phyloP scores from a whole-genome alignment of 352 stramenopile genomes.

The Globisporangium camurandrum region DNA sequence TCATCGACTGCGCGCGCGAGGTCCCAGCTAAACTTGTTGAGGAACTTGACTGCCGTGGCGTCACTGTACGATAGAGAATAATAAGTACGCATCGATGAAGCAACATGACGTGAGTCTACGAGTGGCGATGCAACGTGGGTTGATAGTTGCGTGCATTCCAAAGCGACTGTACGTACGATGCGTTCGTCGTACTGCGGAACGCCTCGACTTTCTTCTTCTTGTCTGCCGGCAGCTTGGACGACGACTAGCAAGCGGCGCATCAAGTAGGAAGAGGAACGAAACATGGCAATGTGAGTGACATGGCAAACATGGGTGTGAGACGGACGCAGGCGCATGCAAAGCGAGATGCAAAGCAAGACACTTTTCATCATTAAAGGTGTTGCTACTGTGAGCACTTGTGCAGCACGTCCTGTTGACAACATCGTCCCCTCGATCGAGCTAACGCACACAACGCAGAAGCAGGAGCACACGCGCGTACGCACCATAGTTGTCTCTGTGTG shows the following conservation, averaged over 20 bases:
- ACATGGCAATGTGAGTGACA: neutral
- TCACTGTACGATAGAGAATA: slow-evolving; percentile 24
- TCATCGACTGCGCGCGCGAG: slow-evolving; percentile 70
- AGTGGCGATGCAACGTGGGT: no score
- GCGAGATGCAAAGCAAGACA: neutral
- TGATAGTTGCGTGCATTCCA: no score
- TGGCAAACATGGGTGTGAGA: neutral
- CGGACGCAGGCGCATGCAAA: no score
- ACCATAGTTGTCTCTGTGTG: slow-evolving; percentile 1
- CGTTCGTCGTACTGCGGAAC: slow-evolving; percentile 74
- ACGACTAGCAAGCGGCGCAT: slow-evolving; percentile 17
- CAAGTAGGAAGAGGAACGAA: neutral
- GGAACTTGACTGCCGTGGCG: slow-evolving; percentile 57
- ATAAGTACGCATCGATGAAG: no score
- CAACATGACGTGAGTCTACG: no score
- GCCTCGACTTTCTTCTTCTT: slow-evolving; percentile 68
- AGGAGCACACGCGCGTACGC: neutral
- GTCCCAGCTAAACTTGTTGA: slow-evolving; percentile 77
- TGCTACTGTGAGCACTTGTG: no score
- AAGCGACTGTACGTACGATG: slow-evolving; percentile 43
- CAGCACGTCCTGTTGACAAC: no score
- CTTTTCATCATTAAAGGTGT: no score
- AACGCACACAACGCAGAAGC: neutral
- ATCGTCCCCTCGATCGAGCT: no score
- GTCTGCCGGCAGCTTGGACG: slow-evolving; percentile 37